phyloP scores from a whole-genome alignment of 495 filamentous ascomycete genomes.

The Annulohypoxylon nitens region DNA sequence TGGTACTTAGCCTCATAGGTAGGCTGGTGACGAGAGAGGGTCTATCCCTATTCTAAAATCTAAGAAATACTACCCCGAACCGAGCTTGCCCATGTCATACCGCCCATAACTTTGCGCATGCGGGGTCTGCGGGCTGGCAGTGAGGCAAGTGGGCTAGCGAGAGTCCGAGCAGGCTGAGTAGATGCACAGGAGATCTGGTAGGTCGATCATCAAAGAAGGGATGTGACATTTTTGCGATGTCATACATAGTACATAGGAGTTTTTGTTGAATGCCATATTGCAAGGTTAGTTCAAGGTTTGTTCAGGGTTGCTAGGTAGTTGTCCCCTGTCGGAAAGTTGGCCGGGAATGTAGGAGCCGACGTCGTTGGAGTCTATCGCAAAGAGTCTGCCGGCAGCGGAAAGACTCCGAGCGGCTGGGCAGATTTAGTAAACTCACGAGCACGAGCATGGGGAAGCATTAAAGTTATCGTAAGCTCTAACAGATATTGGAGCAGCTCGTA shows the following conservation, averaged over 20 bases:
- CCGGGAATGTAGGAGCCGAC: background rate
- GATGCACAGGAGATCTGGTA: conserved; percentile 42
- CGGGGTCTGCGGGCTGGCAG: conserved; percentile 36
- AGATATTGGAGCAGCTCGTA: conserved; percentile 23
- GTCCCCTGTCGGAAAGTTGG: background rate
- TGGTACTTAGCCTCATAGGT: conserved; percentile 44
- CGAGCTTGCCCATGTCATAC: conserved; percentile 21
- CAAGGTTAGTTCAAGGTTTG: background rate
- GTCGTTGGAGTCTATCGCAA: conserved; percentile 18
- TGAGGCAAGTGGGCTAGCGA: conserved; percentile 36
- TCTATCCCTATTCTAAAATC: conserved; percentile 29
- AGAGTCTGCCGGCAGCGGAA: conserved; percentile 30
- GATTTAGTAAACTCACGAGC: conserved; percentile 34
- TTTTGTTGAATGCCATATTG: conserved; percentile 6
- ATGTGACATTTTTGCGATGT: conserved; percentile 20
- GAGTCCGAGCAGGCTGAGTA: conserved; percentile 29
- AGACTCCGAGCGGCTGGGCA: conserved; percentile 37
- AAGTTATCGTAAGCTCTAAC: conserved; percentile 15
- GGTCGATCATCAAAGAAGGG: conserved; percentile 34
- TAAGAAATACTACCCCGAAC: conserved; percentile 32
- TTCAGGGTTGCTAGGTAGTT: background rate
- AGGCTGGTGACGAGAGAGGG: conserved; percentile 32
- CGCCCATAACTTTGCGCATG: conserved; percentile 18
- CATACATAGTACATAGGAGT: background rate
- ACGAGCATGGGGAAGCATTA: conserved; percentile 29